Base-by-base conservation (phyloP, 2,329 filamentous ascomycete species). In the Exophiala spinifera region DNA sequence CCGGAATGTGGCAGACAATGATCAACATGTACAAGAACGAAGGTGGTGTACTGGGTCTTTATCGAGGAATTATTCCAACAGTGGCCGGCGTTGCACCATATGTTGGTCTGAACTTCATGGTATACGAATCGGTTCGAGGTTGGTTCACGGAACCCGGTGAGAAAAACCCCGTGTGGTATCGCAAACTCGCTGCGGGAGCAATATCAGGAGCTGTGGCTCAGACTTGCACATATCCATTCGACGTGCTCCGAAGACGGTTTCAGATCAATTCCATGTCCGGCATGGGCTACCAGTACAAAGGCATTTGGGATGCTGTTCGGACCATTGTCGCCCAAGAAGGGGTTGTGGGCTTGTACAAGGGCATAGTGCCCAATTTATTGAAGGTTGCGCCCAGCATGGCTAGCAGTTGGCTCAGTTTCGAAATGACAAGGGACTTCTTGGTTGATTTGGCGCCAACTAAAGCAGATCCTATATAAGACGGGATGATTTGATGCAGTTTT, bases 201-300 rank as follows among this genome's bases (percentile, higher is more conserved):
- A 83, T 97, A 49, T 96, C 91, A n/a, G 94, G 94, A 36, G 94
- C 90, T 23, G 88, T 99, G 49, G 94, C 94, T 39, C 94, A 99
- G 71, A 97, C 92, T 2, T 96, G 88, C 79, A 99, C 94, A 67
- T 99, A 99, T 74, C 94, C 94, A 58, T 96, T 99, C 88, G 95
- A 74, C 81, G 92, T 99, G 2, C 79, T 99, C 51, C 88, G 94
- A 28, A 85, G 94, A 56, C 84, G 94, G 47, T 99, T 99, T 71
- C 94, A 99, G 69, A 94, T 99, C 75, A 99, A 99, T 74, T 96
- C 94, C 50, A 99, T 99, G 94, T 90, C 88, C 45, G 94, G 94
- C 48, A 92, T 99, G 85, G 94, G 94, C 47, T 97, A 96, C 73
- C 84, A 92, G 69, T 99, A 99, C 76, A 91, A 88, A 66, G 87